Percentiles rank a stretch among this genome's conserved stretches.
phyloP scores from a whole-genome alignment of 495 filamentous ascomycete species.

The Aspergillus cavernicola region DNA sequence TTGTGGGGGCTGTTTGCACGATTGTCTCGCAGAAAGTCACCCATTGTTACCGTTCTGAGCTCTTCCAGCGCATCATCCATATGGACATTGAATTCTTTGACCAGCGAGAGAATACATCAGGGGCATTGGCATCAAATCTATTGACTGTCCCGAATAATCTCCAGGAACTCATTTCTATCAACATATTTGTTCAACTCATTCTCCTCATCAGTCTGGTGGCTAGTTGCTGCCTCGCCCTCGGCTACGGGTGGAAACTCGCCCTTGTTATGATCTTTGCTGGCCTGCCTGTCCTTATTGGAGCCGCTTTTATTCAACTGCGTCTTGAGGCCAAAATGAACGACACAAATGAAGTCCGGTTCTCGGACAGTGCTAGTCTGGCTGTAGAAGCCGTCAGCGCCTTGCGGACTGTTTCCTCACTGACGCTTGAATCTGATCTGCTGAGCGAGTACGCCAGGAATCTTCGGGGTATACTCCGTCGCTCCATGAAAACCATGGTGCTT shows the following conservation, averaged over 20 bases:
- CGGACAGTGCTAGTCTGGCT: constrained; percentile 61
- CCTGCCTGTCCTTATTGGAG: constrained; percentile 23
- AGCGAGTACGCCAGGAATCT: constrained; percentile 56
- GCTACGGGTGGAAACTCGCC: constrained; percentile 54
- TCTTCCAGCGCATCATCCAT: constrained; percentile 85
- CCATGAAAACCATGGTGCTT: constrained; percentile 55
- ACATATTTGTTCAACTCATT: constrained; percentile 74
- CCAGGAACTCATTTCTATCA: constrained; percentile 75
- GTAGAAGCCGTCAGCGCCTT: constrained; percentile 92
- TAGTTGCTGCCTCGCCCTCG: constrained; percentile 22
- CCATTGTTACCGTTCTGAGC: constrained; percentile 69
- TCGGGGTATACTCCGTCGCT: constrained; percentile 60
- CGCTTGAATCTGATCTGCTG: constrained; percentile 76
- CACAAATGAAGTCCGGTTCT: constrained; percentile 43
- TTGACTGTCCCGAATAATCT: constrained; percentile 67
- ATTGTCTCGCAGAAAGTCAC: constrained; percentile 58
- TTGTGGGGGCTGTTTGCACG: constrained; percentile 52
- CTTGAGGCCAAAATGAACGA: constrained; percentile 76
- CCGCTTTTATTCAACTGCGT: constrained; percentile 60
- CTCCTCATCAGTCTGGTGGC: constrained; percentile 49
- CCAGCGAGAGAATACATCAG: constrained; percentile 74
- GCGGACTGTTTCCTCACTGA: constrained; percentile 84
- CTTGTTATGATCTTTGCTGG: constrained; percentile 47
- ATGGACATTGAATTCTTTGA: constrained; percentile 92
- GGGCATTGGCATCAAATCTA: constrained; percentile 62